These are phyloP conservation scores for Aschersonia sp. DNA, from an alignment of 2,329 filamentous ascomycete genomes.

Conservation along the genomic window DNA sequence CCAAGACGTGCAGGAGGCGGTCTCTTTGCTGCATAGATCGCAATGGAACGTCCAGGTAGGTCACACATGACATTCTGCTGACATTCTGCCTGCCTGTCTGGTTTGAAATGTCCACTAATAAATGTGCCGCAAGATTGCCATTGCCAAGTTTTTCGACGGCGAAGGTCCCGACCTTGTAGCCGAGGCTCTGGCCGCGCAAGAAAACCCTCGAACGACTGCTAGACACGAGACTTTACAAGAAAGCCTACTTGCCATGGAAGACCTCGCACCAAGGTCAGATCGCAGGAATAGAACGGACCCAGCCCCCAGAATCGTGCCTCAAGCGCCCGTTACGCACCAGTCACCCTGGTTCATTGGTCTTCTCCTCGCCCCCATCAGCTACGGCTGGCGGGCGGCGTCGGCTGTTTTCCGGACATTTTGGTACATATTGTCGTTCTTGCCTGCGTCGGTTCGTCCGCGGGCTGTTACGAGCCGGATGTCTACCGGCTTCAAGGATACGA, in stretches of 20 bases:
- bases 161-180: conserved; percentile 72
- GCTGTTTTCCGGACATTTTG: conserved; percentile 58
- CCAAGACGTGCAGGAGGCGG: conserved; percentile 61
- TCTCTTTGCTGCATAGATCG: conserved; percentile 67
- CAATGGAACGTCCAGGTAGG: conserved; percentile 90
- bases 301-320: conserved; percentile 78
- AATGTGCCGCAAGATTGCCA: conserved; percentile 55
- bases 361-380: conserved; percentile 66
- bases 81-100: too few relatives aligned
- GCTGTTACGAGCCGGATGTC: conserved; percentile 38
- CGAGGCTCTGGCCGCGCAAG: conserved; percentile 54
- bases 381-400: conserved; percentile 60
- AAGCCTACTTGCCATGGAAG: conserved; percentile 27
- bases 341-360: conserved; percentile 66
- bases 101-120: not conserved
- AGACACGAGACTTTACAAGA: conserved; percentile 64
- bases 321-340: conserved; percentile 51
- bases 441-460: conserved; percentile 44
- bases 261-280: conserved; percentile 9
- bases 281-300: conserved; percentile 33
- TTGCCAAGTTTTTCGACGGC: conserved; percentile 95
- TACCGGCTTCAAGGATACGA: conserved; percentile 42
- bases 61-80: not conserved
- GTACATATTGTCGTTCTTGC: conserved; percentile 70
- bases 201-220: conserved; percentile 45